Evolutionary conservation across 495 filamentous ascomycete genomes (phyloP), one percentile per base, ranked within the genome.

Genomic region (Polyplosphaeria fusca): DNA sequence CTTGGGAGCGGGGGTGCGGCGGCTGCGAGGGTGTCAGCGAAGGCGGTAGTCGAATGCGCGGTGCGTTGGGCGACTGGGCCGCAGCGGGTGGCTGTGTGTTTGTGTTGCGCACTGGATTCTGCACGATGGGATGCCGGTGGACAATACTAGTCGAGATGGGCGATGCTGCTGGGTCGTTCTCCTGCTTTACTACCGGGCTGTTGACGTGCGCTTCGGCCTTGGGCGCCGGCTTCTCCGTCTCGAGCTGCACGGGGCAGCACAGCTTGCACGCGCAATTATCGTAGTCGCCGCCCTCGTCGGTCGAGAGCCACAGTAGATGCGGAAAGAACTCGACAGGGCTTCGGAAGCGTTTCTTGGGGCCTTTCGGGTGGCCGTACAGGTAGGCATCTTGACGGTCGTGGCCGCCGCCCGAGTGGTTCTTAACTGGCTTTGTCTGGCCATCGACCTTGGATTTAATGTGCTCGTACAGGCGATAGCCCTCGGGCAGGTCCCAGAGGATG

Each of bases 281-380:
- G 13, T 72, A 71, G 64, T 84, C 78, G 26, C 74, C 76, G 14
- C 60, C 70, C 52, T 71, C 68, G 58, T 83, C 82, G 16, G 74
- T 73, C 9, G 70, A 67, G 5, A 85, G 69, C 82, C 82, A 86
- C 16, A 83, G 63, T 4, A 85, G 71, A 67, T 86, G 82, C 7
- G 76, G 78, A 40, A 82, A 80, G 69, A 85, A 85, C 38, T 85
- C 81, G 3, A 66, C 69, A 3, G 82, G 79, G 49, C 77, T 83
- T 47, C 82, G 65, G 60, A 75, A 86, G 4, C 79, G 73, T 66
- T 84, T 84, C 52, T 74, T 79, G 14, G 75, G 73, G 2, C 81
- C 82, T 25, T 71, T 62, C 1, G 81, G 82, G 58, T 85, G 77
- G 25, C 82, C 82, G 56, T 84, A 85, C 2, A 86, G 71, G 66